Evolutionary conservation across 257 asterid species (phyloP).

Genomic region (Salvia hispanica): DNA sequence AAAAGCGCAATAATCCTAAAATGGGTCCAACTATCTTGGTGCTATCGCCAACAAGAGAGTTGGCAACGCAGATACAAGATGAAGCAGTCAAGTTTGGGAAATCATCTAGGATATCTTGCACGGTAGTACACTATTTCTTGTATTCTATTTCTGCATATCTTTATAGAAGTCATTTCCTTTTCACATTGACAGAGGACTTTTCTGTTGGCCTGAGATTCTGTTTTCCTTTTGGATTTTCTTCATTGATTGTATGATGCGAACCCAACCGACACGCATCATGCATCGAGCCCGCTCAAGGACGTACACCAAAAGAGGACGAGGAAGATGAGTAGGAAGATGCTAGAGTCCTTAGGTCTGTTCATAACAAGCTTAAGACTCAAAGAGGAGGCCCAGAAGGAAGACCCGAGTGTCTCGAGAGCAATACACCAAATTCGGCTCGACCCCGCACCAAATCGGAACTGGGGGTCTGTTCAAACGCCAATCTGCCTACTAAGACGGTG

Average conservation of each 20-base stretch:
- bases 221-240: neutral
- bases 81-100: conserved; percentile 84
- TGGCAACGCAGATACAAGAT: conserved; percentile 90
- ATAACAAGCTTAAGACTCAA: too few relatives aligned
- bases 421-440: too few relatives aligned
- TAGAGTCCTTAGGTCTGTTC: too few relatives aligned
- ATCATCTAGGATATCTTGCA: conserved; percentile 78
- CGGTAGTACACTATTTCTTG: conserved; percentile 51
- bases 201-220: neutral
- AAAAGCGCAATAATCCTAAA: conserved; percentile 55
- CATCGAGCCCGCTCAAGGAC: too few relatives aligned
- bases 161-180: neutral
- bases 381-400: too few relatives aligned
- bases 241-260: conserved; percentile 17
- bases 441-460: too few relatives aligned
- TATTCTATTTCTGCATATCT: conserved; percentile 15
- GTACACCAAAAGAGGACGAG: too few relatives aligned
- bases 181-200: neutral
- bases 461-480: too few relatives aligned
- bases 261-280: too few relatives aligned
- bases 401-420: too few relatives aligned
- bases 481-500: too few relatives aligned
- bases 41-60: conserved; percentile 91
- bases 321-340: too few relatives aligned
- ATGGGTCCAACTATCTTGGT: conserved; percentile 90